Evolutionary conservation across 257 asterid species (phyloP), one percentile per base, ranked within the genome.

Genomic region (Solanum clarkiae): DNA sequence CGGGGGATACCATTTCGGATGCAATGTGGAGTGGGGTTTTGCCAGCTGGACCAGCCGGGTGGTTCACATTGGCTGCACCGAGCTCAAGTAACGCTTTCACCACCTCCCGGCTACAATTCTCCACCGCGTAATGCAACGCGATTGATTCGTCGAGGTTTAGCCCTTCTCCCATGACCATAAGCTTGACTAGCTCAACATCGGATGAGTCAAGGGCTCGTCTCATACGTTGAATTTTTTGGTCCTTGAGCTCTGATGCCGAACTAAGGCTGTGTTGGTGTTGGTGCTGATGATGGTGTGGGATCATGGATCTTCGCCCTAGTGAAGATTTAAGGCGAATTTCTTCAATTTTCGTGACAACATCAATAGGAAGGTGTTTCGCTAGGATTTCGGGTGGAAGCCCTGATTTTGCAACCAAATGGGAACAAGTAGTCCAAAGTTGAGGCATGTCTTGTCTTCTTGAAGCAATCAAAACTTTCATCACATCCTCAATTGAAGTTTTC

Each of bases 91-190:
- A 70, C 0, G 99, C 94, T 63, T 96, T 96, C 7, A 94, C 98
- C 0, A 96, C 99, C 68, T 96, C 99, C 9, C 99, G 70, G 88
- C 97, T 94, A 82, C 99, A 96, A 53, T 87, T 96, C 69, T 93
- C 98, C 0, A 96, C 99, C 0, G 98, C 99, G 32, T 94, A 96
- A 65, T 96, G 99, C 4, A 96, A 65, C 7, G 98, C 98, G 26
- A 96, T 82, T 2, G 98, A 95, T 11, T 93, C 95, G 32, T 96
- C 98, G 1, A 96, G 93, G 66, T 95, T 95, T 9, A 95, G 92
- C n/a, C 99, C 99, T 86, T 95, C 99, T 3, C 99, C 98, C 99
- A 95, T 96, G 20, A 96, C 99, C 99, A 96, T 96, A 7, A 96
- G 99, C 87, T 96, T 96, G 56, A 96, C 98, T 0, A 96, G 94